Conservation (phyloP, 495 filamentous ascomycete species). For the Lophiotrema nucula region DNA sequence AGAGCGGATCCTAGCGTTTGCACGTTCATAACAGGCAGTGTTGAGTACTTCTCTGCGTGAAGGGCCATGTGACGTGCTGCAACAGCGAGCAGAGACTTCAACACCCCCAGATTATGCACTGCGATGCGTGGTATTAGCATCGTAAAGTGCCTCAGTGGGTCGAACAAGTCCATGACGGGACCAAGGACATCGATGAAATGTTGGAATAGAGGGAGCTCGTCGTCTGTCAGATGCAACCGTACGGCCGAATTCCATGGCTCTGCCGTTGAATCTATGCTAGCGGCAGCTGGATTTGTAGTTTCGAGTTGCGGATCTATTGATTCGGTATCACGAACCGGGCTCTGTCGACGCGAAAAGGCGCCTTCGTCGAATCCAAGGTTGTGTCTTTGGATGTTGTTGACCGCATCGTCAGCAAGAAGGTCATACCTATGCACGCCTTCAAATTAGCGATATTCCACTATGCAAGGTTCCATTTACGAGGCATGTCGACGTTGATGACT, state of each 20-base stretch:
- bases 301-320: slow-evolving; percentile 3
- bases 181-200: slow-evolving; percentile 12
- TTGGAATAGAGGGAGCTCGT: slow-evolving; percentile 18
- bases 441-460: too few relatives aligned
- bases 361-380: slow-evolving; percentile 19
- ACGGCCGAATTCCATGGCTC: slow-evolving; percentile 14
- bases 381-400: slow-evolving; percentile 23
- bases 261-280: not conserved
- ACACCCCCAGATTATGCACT: slow-evolving; percentile 17
- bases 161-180: slow-evolving; percentile 15
- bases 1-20: slow-evolving; percentile 3
- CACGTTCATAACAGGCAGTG: not conserved
- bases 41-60: not conserved
- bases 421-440: too few relatives aligned
- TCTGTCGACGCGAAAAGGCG: slow-evolving; percentile 14
- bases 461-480: too few relatives aligned
- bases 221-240: not conserved
- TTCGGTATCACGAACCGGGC: slow-evolving; percentile 10
- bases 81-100: slow-evolving; percentile 17
- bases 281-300: not conserved
- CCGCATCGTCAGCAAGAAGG: slow-evolving; percentile 17
- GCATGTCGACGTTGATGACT: too few relatives aligned
- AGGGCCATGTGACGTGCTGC: slow-evolving; percentile 18
- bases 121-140: slow-evolving; percentile 11
- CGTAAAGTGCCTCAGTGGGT: slow-evolving; percentile 15